A percentile compares a stretch with the other conserved stretches of the same genome.
Conservation (phyloP, 148 eudicot genomes). For the Amaranthus cruentus region DNA sequence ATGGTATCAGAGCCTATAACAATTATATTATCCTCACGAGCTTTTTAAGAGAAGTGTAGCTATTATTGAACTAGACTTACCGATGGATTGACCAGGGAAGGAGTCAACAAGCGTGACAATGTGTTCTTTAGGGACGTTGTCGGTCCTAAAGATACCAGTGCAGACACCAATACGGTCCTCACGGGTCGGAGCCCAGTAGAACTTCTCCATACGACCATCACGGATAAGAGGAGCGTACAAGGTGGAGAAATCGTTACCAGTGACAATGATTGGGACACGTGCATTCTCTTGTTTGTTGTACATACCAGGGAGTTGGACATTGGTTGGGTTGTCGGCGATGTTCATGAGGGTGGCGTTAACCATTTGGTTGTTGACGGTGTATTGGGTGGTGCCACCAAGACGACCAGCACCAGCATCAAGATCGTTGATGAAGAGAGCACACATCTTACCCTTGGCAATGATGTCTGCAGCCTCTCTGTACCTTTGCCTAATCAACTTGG, state of each 20-base stretch:
- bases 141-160: constrained; percentile 65
- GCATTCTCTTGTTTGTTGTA: constrained; percentile 90
- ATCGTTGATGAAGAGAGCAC: constrained; percentile 85
- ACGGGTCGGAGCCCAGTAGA: constrained; percentile 95
- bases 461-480: constrained; percentile 90
- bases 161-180: constrained; percentile 93
- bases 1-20: no score
- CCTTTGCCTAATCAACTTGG: constrained; percentile 84
- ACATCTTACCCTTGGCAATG: constrained; percentile 89
- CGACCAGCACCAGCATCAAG: constrained; percentile 93
- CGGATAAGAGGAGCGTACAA: constrained; percentile 91
- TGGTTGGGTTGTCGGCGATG: constrained; percentile 91
- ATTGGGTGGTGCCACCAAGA: constrained; percentile 90
- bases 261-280: constrained; percentile 85
- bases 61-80: constrained; percentile 22
- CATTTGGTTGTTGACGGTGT: constrained; percentile 96
- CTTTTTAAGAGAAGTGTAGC: no score
- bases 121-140: constrained; percentile 46
- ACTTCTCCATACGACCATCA: constrained; percentile 99
- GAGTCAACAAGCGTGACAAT: constrained; percentile 67
- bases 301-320: constrained; percentile 93
- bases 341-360: constrained; percentile 96
- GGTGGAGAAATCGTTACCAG: constrained; percentile 92
- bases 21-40: no score
- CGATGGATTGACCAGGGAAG: constrained; percentile 96